These are phyloP conservation scores for Austroboletus niveus DNA, from an alignment of 1,284 basidiomycete genomes.

Conservation along the genomic window DNA sequence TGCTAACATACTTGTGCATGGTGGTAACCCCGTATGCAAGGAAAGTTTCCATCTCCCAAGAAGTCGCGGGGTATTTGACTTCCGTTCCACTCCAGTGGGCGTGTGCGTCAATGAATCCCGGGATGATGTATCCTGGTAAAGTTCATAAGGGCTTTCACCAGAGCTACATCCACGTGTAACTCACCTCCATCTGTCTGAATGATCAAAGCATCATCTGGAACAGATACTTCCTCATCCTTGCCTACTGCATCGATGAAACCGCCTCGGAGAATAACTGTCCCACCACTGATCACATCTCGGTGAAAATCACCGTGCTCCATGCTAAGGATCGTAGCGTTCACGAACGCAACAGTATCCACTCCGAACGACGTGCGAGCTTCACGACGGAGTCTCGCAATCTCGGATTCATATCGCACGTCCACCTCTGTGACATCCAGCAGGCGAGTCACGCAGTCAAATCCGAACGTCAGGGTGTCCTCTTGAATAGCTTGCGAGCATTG, in stretches of 20 bases:
- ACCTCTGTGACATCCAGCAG: conserved; percentile 56
- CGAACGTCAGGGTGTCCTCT: conserved; percentile 51
- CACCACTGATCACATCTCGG: conserved; percentile 49
- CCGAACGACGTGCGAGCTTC: conserved; percentile 42
- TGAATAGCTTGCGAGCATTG: conserved; percentile 47
- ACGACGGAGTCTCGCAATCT: conserved; percentile 53
- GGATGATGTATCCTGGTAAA: conserved; percentile 55
- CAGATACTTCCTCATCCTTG: conserved; percentile 33
- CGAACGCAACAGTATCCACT: conserved; percentile 52
- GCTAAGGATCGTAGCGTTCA: conserved; percentile 65
- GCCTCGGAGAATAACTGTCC: conserved; percentile 48
- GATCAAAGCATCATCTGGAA: conserved; percentile 45
- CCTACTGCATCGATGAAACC: conserved; percentile 57
- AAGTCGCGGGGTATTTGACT: conserved; percentile 54
- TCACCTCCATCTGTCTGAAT: conserved; percentile 62
- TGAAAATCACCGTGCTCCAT: conserved; percentile 45
- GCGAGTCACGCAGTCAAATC: conserved; percentile 55
- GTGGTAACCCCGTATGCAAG: conserved; percentile 77
- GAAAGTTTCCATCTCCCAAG: conserved; percentile 74
- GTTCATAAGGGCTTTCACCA: conserved; percentile 1
- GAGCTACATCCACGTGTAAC: conserved; percentile 13
- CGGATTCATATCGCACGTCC: conserved; percentile 56
- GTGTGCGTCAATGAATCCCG: conserved; percentile 74
- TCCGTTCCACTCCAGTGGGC: conserved; percentile 65
- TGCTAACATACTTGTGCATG: conserved; percentile 60